phyloP scores from a whole-genome alignment of 1,139 yeast genomes.

The Suhomyces ambrosiae region DNA sequence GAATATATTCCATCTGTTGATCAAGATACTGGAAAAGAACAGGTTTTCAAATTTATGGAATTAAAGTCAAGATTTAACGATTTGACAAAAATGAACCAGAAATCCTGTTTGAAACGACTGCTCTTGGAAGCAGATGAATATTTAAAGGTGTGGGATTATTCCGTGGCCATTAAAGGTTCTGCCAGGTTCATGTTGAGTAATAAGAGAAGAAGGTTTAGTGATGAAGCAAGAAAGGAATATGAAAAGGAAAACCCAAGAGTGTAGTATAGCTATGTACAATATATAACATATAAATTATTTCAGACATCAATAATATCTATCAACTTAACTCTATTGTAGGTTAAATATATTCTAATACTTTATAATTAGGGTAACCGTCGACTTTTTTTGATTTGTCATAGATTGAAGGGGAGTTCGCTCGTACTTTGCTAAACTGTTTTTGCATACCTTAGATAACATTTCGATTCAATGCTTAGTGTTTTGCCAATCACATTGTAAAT shows the following conservation, averaged over 20 bases:
- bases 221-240: conserved; percentile 2
- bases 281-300: too few species aligned
- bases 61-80: conserved; percentile 48
- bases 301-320: too few species aligned
- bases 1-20: conserved; percentile 32
- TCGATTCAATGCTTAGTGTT: too few species aligned
- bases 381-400: too few species aligned
- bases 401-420: too few species aligned
- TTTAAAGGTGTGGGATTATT: conserved; percentile 50
- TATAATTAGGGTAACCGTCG: too few species aligned
- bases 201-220: conserved; percentile 44
- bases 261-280: background rate
- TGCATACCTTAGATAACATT: too few species aligned
- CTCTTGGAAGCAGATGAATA: conserved; percentile 49
- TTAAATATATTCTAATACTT: too few species aligned
- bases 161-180: conserved; percentile 48
- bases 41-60: conserved; percentile 50
- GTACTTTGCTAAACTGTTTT: too few species aligned
- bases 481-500: too few species aligned
- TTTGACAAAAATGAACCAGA: conserved; percentile 38
- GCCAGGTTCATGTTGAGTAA: conserved; percentile 59
- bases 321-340: too few species aligned
- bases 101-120: conserved; percentile 40
- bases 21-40: conserved; percentile 44
- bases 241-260: background rate